phyloP scores from a whole-genome alignment of 352 stramenopile species.

The Phytophthora megakarya region DNA sequence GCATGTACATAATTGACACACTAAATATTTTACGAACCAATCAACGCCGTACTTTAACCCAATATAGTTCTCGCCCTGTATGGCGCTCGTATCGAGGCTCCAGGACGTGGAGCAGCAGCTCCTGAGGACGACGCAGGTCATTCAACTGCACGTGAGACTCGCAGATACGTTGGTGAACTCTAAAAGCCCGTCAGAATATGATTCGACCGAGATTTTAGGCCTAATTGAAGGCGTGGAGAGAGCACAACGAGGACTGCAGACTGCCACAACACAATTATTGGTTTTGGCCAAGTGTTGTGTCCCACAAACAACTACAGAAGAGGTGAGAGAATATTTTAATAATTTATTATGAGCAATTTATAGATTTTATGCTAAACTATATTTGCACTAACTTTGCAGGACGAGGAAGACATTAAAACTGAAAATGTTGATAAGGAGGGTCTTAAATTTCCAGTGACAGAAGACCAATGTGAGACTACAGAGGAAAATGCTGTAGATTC shows the following conservation, averaged over 20 bases:
- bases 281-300: not conserved
- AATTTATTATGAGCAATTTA: not conserved
- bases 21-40: too few relatives aligned
- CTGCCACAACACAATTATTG: not conserved
- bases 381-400: not conserved
- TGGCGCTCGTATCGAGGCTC: conserved; percentile 9
- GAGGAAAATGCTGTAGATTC: not conserved
- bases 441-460: not conserved
- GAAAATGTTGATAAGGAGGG: not conserved
- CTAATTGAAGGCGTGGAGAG: not conserved
- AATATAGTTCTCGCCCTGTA: not conserved
- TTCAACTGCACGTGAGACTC: conserved; percentile 18
- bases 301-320: not conserved
- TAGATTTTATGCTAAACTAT: not conserved
- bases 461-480: not conserved
- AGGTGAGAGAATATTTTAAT: not conserved
- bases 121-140: conserved; percentile 1
- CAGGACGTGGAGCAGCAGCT: conserved; percentile 25
- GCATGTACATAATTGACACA: too few relatives aligned
- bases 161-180: not conserved
- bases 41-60: too few relatives aligned
- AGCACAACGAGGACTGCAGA: not conserved
- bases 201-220: not conserved
- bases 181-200: not conserved
- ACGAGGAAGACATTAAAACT: not conserved